These are phyloP conservation scores for Pseudogymnoascus sp. DNA, from an alignment of 2,329 filamentous ascomycete species.

Conservation along the genomic window DNA sequence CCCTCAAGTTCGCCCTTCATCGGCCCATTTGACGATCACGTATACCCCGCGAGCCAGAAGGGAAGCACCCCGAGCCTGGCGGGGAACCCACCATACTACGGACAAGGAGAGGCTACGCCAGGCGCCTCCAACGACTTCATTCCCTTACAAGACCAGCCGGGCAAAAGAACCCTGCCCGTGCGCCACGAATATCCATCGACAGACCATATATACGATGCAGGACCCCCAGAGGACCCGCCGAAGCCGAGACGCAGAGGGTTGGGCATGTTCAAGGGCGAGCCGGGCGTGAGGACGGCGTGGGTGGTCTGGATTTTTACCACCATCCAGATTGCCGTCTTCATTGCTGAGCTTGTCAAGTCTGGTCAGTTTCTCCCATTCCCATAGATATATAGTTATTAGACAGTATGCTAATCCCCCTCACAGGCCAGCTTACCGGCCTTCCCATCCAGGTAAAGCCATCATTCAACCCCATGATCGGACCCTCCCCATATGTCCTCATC, in stretches of 20 bases:
- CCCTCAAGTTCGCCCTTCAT: constrained; percentile 50
- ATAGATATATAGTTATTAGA: constrained; percentile 14
- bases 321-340: constrained; percentile 77
- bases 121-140: constrained; percentile 43
- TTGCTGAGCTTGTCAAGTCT: constrained; percentile 79
- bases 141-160: constrained; percentile 46
- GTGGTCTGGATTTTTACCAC: constrained; percentile 74
- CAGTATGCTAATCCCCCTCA: constrained; percentile 3
- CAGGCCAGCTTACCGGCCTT: constrained; percentile 69
- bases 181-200: constrained; percentile 30
- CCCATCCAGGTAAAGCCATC: constrained; percentile 51
- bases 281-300: constrained; percentile 52
- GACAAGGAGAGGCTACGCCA: constrained; percentile 33
- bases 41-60: constrained; percentile 42
- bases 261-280: constrained; percentile 42
- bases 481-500: constrained; percentile 82
- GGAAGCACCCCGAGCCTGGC: neutral
- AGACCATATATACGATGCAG: constrained; percentile 58
- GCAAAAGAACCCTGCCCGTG: constrained; percentile 26
- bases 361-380: constrained; percentile 44
- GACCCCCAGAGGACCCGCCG: constrained; percentile 27
- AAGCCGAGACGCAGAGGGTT: constrained; percentile 41
- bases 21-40: constrained; percentile 60
- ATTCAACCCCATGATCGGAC: constrained; percentile 97
- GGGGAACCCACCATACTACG: constrained; percentile 52